phyloP scores from a whole-genome alignment of 2,329 filamentous ascomycete genomes.

The Tolypocladium tundrense region DNA sequence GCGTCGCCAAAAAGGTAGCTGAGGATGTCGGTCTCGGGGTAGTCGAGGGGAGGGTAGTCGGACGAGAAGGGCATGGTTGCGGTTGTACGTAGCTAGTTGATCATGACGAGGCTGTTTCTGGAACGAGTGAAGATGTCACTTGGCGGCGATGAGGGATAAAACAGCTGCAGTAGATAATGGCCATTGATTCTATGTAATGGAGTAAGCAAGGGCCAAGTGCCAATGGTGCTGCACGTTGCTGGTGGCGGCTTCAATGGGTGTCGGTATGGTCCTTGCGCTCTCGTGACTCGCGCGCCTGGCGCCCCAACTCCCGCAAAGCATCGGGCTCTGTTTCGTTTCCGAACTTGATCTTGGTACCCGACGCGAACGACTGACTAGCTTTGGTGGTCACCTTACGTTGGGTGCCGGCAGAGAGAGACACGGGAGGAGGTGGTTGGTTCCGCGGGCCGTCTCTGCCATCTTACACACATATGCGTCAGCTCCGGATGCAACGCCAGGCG shows the following conservation, averaged over 20 bases:
- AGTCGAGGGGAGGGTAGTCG: constrained; percentile 28
- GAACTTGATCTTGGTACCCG: background rate
- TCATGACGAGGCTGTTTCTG: background rate
- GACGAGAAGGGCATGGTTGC: constrained; percentile 31
- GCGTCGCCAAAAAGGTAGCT: constrained; percentile 13
- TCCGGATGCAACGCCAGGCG: background rate
- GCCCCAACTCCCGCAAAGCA: background rate
- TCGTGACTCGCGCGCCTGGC: too few species aligned
- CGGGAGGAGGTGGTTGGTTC: background rate
- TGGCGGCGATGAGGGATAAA: background rate
- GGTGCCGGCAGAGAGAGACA: background rate
- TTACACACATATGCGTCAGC: background rate
- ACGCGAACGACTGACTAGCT: background rate
- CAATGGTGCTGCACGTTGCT: too few species aligned
- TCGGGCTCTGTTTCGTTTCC: background rate
- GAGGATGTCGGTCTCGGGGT: constrained; percentile 34
- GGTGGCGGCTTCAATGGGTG: too few species aligned
- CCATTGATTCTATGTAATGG: too few species aligned
- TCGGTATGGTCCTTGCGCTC: too few species aligned
- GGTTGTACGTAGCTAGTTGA: background rate
- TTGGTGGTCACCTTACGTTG: background rate
- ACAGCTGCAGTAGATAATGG: background rate
- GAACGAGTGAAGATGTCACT: background rate
- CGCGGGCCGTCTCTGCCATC: background rate
- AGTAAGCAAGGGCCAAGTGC: too few species aligned